Evolutionary conservation across 78 protist genomes (phyloP).

Genomic region (Isochrysis galbana): DNA sequence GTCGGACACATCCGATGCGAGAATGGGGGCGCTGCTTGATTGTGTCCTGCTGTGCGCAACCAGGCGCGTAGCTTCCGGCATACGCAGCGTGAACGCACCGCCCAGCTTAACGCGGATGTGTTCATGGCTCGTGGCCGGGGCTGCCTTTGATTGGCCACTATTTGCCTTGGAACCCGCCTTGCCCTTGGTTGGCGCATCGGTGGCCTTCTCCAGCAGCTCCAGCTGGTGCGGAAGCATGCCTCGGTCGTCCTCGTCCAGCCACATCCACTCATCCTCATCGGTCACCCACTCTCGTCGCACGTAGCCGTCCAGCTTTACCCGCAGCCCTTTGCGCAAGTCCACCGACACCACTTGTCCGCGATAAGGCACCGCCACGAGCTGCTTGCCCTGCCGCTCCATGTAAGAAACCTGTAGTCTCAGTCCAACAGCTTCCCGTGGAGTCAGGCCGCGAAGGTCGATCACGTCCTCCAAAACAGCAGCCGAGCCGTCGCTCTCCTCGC

Average conservation of each 20-base stretch:
- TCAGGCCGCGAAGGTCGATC: not conserved
- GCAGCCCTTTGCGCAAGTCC: not conserved
- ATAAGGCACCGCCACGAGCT: slow-evolving; percentile 1
- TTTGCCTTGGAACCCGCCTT: not conserved
- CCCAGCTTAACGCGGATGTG: not conserved
- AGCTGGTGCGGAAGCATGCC: not conserved
- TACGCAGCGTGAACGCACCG: not conserved
- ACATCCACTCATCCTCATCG: slow-evolving; percentile 20
- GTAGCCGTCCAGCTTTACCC: slow-evolving; percentile 25
- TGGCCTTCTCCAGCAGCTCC: not conserved
- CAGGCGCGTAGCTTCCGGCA: not conserved
- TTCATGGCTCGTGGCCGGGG: not conserved
- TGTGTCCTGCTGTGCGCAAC: too few species aligned
- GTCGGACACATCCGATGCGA: not conserved
- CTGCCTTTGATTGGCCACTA: not conserved
- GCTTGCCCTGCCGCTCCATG: slow-evolving; percentile 19
- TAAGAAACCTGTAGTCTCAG: not conserved
- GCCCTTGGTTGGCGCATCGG: not conserved
- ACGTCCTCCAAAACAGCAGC: not conserved
- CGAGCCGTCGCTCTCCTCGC: not conserved
- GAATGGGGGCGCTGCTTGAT: not conserved
- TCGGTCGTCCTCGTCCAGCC: not conserved
- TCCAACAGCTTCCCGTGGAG: not conserved
- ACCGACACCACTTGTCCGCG: not conserved
- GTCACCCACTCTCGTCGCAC: slow-evolving; percentile 26